These are phyloP conservation scores for Mimosa pudica DNA, from an alignment of 306 rosid genomes.

Conservation along the genomic window DNA sequence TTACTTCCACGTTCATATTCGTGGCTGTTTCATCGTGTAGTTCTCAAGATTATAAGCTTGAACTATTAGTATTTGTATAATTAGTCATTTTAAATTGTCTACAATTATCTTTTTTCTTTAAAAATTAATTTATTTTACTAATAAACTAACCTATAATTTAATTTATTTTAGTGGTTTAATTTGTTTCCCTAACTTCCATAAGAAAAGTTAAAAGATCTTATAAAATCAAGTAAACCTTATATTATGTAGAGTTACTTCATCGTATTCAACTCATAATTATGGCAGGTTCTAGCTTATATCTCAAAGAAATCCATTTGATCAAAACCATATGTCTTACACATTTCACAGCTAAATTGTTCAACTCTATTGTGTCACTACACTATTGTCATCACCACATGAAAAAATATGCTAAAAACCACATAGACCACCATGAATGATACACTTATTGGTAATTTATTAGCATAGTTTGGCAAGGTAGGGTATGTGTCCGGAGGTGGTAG, in stretches of 20 bases:
- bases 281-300: neutral
- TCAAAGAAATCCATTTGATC: slow-evolving; percentile 2
- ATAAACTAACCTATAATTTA: too few relatives aligned
- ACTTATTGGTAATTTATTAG: slow-evolving; percentile 32
- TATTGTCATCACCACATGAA: slow-evolving; percentile 36
- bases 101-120: too few relatives aligned
- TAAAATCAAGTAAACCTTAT: neutral
- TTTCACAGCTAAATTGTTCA: neutral
- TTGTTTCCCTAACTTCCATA: too few relatives aligned
- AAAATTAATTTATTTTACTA: too few relatives aligned
- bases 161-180: too few relatives aligned
- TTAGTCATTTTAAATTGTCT: too few relatives aligned
- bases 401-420: slow-evolving; percentile 41
- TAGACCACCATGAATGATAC: slow-evolving; percentile 32
- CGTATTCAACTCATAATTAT: slow-evolving; percentile 3
- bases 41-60: slow-evolving; percentile 20
- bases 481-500: slow-evolving; percentile 84
- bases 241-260: neutral
- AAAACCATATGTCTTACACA: slow-evolving; percentile 15
- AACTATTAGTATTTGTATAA: neutral
- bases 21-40: neutral
- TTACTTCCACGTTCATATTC: neutral
- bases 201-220: too few relatives aligned
- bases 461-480: slow-evolving; percentile 83
- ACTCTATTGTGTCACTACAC: slow-evolving; percentile 13